These are phyloP conservation scores for Sclerotinia glacialis DNA, from an alignment of 2,329 filamentous ascomycete genomes.

Conservation along the genomic window DNA sequence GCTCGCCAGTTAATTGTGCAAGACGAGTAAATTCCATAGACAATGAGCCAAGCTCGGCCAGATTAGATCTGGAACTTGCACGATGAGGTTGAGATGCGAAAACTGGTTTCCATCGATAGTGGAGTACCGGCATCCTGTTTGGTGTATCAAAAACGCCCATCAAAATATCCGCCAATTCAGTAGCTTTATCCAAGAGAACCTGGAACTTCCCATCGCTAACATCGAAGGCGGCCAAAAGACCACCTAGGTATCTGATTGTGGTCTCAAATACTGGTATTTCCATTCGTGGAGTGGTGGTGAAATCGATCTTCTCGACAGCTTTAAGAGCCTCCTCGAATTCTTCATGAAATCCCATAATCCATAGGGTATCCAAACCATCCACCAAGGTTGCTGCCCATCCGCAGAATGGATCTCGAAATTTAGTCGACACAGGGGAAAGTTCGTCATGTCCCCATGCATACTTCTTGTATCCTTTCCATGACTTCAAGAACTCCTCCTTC, in stretches of 20 bases:
- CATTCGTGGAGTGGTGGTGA: conserved; percentile 64
- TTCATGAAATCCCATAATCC: conserved; percentile 76
- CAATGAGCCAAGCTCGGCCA: conserved; percentile 63
- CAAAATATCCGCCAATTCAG: conserved; percentile 67
- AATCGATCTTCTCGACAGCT: conserved; percentile 72
- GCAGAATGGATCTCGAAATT: conserved; percentile 76
- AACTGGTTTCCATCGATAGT: conserved; percentile 72
- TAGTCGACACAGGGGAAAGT: conserved; percentile 67
- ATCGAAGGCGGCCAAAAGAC: conserved; percentile 82
- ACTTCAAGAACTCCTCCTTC: conserved; percentile 69
- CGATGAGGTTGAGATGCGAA: conserved; percentile 61
- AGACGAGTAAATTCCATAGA: conserved; percentile 87
- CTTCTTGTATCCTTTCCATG: conserved; percentile 79
- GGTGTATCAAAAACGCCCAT: conserved; percentile 80
- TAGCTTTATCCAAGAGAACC: conserved; percentile 66
- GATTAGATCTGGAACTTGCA: conserved; percentile 54
- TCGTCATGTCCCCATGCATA: conserved; percentile 87
- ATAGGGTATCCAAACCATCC: conserved; percentile 77
- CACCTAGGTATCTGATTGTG: conserved; percentile 86
- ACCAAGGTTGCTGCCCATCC: conserved; percentile 88
- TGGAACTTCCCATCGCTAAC: conserved; percentile 69
- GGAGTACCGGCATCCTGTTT: conserved; percentile 85
- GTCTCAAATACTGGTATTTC: conserved; percentile 92
- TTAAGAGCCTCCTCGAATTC: conserved; percentile 78
- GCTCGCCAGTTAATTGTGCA: conserved; percentile 76